Base-by-base conservation (phyloP, 1,284 basidiomycete genomes). In the Apiotrichum akiyoshidainum region DNA sequence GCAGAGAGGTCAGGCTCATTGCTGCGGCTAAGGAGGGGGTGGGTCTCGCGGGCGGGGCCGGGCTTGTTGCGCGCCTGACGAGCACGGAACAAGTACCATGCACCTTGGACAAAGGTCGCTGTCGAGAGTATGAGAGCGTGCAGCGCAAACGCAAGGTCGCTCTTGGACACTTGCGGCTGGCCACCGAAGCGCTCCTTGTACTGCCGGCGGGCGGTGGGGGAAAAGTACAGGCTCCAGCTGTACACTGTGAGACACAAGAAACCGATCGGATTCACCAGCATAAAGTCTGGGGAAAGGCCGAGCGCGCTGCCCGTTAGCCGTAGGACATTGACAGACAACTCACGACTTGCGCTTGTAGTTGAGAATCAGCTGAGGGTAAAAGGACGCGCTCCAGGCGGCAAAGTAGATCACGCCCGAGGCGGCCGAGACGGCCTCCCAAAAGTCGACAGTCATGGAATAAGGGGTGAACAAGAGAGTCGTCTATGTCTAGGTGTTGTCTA, bases 291-390 rank as follows among this genome's bases (percentile, higher is more conserved):
- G 1, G 73, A 74, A n/a, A 81, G 65, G 3, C 80, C 80, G 5
- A 68, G 64, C 0, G 78, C 41, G 34, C 61, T 63, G 56, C 2
- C 2, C 5, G 40, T 49, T 19, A 17, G 46, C 19, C 17, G 8
- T 13, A 14, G 26, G 42, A 13, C 42, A 41, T 11, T 14, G 13
- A 44, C 33, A 19, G 21, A 26, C 31, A 16, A 61, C 74, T 63
- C 57, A 78, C 75, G 65, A 69, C 54, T 78, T 76, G 1, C 79
- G 73, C 14, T 61, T 53, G 62, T 73, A 77, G 63, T 81, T 81
- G 57, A 80, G 70, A 40, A 79, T 52, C 17, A 78, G 42, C 51
- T 80, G 80, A 3, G 79, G 80, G 61, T 80, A 80, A 68, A 81
- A 81, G 4, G 74, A 76, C 7, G 69, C 57, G 13, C 72, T 74